A percentile compares a stretch with the other conserved stretches of the same genome.
phyloP scores from a whole-genome alignment of 805 yeast species.

The Starmerella potacharoeniae region DNA sequence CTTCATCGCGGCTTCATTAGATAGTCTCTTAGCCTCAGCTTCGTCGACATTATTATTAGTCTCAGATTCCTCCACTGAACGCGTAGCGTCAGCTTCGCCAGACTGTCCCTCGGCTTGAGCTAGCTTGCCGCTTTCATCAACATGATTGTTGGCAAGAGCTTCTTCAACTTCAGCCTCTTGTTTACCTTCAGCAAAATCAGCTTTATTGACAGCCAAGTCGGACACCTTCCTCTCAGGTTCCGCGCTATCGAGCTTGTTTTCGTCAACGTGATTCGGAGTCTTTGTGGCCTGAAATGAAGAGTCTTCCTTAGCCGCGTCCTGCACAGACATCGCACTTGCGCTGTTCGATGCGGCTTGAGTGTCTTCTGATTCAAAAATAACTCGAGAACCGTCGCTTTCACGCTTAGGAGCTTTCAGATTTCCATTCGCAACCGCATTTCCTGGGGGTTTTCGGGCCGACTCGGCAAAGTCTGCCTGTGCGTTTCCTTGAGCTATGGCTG shows the following conservation, averaged over 20 bases:
- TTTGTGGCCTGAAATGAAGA: no score
- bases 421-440: neutral
- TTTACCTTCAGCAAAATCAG: neutral
- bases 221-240: no score
- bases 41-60: neutral
- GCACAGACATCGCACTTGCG: no score
- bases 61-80: neutral
- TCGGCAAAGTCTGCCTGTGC: neutral
- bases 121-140: constrained; percentile 24
- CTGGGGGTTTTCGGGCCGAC: neutral
- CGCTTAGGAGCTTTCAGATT: neutral
- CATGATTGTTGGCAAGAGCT: constrained; percentile 12
- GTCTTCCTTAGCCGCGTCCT: no score
- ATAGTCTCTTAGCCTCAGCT: neutral
- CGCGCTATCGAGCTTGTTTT: no score
- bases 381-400: no score
- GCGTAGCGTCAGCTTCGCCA: neutral
- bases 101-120: neutral
- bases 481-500: neutral
- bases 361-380: no score
- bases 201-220: no score
- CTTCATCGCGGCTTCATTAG: neutral
- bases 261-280: no score
- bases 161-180: neutral
- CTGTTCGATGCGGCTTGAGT: no score